Conservation (phyloP, 1,284 basidiomycete genomes). For the Cutaneotrichosporon sp. region DNA sequence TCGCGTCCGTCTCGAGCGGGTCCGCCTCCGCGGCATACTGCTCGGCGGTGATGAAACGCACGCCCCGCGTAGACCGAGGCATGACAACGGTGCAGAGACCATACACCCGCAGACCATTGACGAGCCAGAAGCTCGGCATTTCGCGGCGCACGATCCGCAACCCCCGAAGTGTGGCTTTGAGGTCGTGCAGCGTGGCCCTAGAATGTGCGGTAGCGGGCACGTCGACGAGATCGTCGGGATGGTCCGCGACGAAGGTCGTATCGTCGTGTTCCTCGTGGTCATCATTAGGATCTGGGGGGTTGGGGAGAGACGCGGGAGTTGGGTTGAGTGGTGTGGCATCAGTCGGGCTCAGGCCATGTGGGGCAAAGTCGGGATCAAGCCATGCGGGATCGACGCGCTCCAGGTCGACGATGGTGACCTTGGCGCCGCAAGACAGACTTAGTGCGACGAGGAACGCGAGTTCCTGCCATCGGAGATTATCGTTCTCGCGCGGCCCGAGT, state of each 20-base stretch:
- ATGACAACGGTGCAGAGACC: not conserved
- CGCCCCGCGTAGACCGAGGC: not conserved
- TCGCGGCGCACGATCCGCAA: not conserved
- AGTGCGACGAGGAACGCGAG: constrained; percentile 7
- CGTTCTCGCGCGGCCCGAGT: not conserved
- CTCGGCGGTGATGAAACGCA: not conserved
- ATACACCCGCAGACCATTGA: not conserved
- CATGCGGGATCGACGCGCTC: not conserved
- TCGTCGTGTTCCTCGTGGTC: not conserved
- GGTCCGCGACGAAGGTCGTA: not conserved
- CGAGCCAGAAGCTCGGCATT: constrained; percentile 3
- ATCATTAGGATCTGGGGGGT: not conserved
- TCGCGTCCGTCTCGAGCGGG: constrained; percentile 1
- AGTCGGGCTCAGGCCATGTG: not conserved
- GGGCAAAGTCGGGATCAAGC: constrained; percentile 1
- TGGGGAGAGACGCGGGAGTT: not conserved
- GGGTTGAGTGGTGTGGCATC: not conserved
- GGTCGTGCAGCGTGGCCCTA: not conserved
- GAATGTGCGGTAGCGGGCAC: not conserved
- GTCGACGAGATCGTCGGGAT: not conserved
- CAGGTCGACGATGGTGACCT: not conserved
- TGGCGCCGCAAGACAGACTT: not conserved
- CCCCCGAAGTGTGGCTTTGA: constrained; percentile 3
- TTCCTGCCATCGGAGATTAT: constrained; percentile 7
- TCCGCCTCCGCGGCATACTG: not conserved